Percentiles rank a stretch among this genome's conserved stretches.
Evolutionary conservation across 176 grass and related monocot genomes (phyloP).

Genomic region (Triticum dicoccoides): DNA sequence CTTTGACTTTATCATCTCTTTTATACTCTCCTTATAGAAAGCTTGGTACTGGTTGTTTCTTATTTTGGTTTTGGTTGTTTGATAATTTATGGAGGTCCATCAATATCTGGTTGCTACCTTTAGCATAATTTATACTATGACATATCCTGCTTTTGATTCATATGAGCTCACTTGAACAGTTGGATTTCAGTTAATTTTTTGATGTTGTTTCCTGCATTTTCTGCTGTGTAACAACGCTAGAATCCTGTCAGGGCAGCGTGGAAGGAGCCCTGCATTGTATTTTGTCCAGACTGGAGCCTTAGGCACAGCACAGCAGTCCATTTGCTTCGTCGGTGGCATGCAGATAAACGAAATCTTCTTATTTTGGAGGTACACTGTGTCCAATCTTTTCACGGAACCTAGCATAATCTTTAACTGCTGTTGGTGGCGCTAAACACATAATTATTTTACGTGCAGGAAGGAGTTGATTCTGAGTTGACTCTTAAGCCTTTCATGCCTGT

Average conservation of each 20-base stretch:
- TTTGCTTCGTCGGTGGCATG: slow-evolving; percentile 78
- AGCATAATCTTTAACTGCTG: neutral
- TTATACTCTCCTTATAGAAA: neutral
- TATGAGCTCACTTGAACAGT: neutral
- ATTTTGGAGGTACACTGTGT: slow-evolving; percentile 62
- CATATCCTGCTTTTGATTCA: slow-evolving; percentile 5
- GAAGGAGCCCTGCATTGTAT: slow-evolving; percentile 87
- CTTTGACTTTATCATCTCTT: neutral
- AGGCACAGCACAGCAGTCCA: slow-evolving; percentile 64
- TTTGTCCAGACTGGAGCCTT: slow-evolving; percentile 80
- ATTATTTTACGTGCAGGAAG: slow-evolving; percentile 58
- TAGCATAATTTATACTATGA: slow-evolving; percentile 12
- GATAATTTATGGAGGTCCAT: neutral
- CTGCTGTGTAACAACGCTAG: slow-evolving; percentile 22
- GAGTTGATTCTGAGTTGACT: slow-evolving; percentile 59
- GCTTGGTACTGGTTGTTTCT: slow-evolving; percentile 4
- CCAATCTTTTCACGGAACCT: neutral
- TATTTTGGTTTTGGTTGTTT: slow-evolving; percentile 9
- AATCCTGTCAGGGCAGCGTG: slow-evolving; percentile 62
- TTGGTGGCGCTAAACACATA: slow-evolving; percentile 15
- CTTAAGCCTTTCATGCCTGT: slow-evolving; percentile 68
- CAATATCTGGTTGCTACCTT: slow-evolving; percentile 5
- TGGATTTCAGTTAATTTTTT: slow-evolving; percentile 7
- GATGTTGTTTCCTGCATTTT: slow-evolving; percentile 1
- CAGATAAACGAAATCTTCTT: slow-evolving; percentile 71